These are phyloP conservation scores for Fraxinus americana DNA, from an alignment of 257 asterid genomes.

Conservation along the genomic window DNA sequence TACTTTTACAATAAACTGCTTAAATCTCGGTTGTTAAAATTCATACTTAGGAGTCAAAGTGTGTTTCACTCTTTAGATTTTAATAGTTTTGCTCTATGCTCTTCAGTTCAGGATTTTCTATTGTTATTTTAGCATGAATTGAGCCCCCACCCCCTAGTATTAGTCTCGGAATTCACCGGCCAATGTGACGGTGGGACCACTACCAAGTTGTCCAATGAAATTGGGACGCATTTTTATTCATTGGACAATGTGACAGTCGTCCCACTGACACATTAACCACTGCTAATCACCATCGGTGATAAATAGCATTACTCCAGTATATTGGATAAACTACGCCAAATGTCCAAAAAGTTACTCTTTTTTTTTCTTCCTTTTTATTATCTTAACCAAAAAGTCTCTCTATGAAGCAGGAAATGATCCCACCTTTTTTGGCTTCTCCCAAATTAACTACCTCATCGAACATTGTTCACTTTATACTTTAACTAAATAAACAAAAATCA, in stretches of 20 bases:
- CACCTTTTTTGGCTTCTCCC: background rate
- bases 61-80: background rate
- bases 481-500: background rate
- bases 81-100: background rate
- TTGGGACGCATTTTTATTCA: background rate
- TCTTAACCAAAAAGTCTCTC: background rate
- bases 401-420: background rate
- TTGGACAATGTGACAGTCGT: background rate
- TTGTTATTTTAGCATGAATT: background rate
- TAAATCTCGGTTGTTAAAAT: background rate
- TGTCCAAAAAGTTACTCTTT: background rate
- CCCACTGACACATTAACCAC: background rate
- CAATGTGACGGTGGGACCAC: too few relatives aligned
- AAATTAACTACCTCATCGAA: background rate
- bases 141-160: background rate
- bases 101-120: background rate
- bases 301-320: background rate
- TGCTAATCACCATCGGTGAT: too few relatives aligned
- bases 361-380: background rate
- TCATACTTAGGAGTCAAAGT: background rate
- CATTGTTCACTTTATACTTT: background rate
- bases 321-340: background rate
- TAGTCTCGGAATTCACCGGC: background rate
- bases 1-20: background rate
- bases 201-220: too few relatives aligned